Percentiles rank a stretch among this genome's conserved stretches.
These are phyloP conservation scores for Euphorbia peplus DNA, from an alignment of 345 rosid genomes.

Conservation along the genomic window DNA sequence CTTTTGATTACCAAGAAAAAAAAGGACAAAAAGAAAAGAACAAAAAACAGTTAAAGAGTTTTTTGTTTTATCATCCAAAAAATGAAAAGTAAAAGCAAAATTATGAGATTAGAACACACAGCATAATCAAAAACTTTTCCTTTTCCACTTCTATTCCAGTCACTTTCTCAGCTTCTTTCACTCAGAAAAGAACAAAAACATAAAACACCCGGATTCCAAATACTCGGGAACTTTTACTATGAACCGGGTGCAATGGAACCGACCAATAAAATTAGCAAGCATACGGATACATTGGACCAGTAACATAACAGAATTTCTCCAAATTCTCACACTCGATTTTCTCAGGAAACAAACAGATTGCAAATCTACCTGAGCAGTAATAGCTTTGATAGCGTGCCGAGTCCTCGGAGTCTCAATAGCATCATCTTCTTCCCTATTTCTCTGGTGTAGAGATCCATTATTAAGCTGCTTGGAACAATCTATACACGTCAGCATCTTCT, in stretches of 20 bases:
- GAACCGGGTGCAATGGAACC: too few relatives aligned
- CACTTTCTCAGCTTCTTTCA: constrained; percentile 1
- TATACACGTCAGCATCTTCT: constrained; percentile 83
- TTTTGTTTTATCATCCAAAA: background rate
- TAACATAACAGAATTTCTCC: too few relatives aligned
- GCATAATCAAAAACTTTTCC: background rate
- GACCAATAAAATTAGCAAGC: too few relatives aligned
- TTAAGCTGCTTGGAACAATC: constrained; percentile 75
- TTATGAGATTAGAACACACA: background rate
- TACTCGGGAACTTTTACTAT: too few relatives aligned
- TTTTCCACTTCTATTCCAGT: background rate
- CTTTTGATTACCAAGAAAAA: constrained; percentile 5
- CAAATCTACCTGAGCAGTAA: constrained; percentile 71
- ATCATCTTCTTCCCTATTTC: constrained; percentile 45
- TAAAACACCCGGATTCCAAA: constrained; percentile 11
- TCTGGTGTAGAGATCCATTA: constrained; percentile 53
- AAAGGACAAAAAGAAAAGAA: constrained; percentile 6
- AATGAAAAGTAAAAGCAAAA: constrained; percentile 1
- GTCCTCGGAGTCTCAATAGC: constrained; percentile 60
- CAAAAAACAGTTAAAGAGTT: constrained; percentile 8
- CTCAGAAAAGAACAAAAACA: constrained; percentile 14
- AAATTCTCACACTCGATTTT: constrained; percentile 16
- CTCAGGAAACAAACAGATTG: constrained; percentile 24
- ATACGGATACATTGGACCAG: too few relatives aligned
- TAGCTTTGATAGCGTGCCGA: constrained; percentile 66